phyloP scores from a whole-genome alignment of 2,329 filamentous ascomycete species.

The Capronia coronata region DNA sequence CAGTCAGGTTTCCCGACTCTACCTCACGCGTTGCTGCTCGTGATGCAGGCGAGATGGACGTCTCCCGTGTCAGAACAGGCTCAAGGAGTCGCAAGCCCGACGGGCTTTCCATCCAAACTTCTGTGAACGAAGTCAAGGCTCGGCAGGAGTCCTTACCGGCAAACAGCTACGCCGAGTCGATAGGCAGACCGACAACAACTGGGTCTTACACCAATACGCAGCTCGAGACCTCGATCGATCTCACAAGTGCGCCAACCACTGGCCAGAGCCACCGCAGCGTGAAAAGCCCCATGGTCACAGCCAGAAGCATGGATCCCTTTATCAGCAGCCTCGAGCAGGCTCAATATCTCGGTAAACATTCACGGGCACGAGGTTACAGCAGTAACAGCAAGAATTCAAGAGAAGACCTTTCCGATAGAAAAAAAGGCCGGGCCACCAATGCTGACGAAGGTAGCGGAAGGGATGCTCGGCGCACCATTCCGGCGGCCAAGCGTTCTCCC shows the following conservation, averaged over 20 bases:
- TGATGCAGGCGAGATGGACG: slow-evolving; percentile 48
- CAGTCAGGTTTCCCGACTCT: slow-evolving; percentile 46
- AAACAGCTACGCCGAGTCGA: slow-evolving; percentile 26
- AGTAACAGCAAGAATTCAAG: slow-evolving; percentile 28
- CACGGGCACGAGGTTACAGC: slow-evolving; percentile 43
- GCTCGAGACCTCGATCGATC: slow-evolving; percentile 30
- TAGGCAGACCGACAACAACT: slow-evolving; percentile 31
- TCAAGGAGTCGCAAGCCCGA: slow-evolving; percentile 73
- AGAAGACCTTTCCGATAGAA: slow-evolving; percentile 43
- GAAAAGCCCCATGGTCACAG: slow-evolving; percentile 54
- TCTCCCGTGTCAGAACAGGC: slow-evolving; percentile 50
- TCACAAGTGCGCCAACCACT: slow-evolving; percentile 35
- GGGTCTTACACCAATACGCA: slow-evolving; percentile 27
- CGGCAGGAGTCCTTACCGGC: slow-evolving; percentile 42
- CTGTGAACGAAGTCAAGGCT: slow-evolving; percentile 47
- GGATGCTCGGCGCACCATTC: slow-evolving; percentile 59
- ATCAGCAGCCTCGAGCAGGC: slow-evolving; percentile 80
- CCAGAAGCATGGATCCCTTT: slow-evolving; percentile 70
- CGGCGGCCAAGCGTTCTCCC: slow-evolving; percentile 74
- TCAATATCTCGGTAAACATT: slow-evolving; percentile 53
- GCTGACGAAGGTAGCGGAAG: slow-evolving; percentile 65
- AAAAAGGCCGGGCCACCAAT: slow-evolving; percentile 41
- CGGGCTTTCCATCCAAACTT: slow-evolving; percentile 60
- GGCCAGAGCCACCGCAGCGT: slow-evolving; percentile 42
- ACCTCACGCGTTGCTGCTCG: slow-evolving; percentile 5